Percentiles rank a stretch among this genome's conserved stretches.
Evolutionary conservation across 495 filamentous ascomycete genomes (phyloP).

Genomic region (Penicillium fimorum): DNA sequence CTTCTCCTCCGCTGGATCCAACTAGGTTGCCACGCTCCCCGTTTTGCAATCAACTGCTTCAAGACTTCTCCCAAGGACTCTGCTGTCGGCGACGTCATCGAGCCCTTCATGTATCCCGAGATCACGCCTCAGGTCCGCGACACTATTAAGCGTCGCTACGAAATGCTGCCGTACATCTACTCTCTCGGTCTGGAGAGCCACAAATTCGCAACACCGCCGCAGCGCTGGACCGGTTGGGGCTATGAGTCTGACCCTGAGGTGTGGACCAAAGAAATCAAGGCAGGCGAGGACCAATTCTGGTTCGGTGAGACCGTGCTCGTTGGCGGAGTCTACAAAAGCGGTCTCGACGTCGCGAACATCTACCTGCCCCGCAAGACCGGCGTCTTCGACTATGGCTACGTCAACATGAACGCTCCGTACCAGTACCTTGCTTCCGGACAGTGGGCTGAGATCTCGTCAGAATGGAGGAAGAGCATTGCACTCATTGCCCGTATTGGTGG

Average conservation of each 20-base stretch:
- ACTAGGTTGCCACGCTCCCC: slow-evolving; percentile 63
- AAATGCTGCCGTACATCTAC: slow-evolving; percentile 68
- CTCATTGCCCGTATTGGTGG: slow-evolving; percentile 61
- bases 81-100: slow-evolving; percentile 64
- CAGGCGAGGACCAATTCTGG: slow-evolving; percentile 68
- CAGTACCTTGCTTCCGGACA: slow-evolving; percentile 56
- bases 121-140: slow-evolving; percentile 57
- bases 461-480: slow-evolving; percentile 60
- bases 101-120: slow-evolving; percentile 71
- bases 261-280: slow-evolving; percentile 54
- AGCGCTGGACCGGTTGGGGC: slow-evolving; percentile 68
- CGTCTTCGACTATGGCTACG: slow-evolving; percentile 52
- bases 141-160: slow-evolving; percentile 65
- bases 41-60: slow-evolving; percentile 74
- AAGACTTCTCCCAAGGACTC: slow-evolving; percentile 63
- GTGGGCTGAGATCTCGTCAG: slow-evolving; percentile 58
- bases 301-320: slow-evolving; percentile 65
- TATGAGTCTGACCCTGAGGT: slow-evolving; percentile 62
- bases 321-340: slow-evolving; percentile 63
- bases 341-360: slow-evolving; percentile 48
- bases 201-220: slow-evolving; percentile 54
- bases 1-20: slow-evolving; percentile 70
- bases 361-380: slow-evolving; percentile 56
- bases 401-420: slow-evolving; percentile 62
- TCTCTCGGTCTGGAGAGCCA: slow-evolving; percentile 60